Conservation (phyloP, 176 grass and related monocot genomes). For the Rhipidocladum racemiflorum region DNA sequence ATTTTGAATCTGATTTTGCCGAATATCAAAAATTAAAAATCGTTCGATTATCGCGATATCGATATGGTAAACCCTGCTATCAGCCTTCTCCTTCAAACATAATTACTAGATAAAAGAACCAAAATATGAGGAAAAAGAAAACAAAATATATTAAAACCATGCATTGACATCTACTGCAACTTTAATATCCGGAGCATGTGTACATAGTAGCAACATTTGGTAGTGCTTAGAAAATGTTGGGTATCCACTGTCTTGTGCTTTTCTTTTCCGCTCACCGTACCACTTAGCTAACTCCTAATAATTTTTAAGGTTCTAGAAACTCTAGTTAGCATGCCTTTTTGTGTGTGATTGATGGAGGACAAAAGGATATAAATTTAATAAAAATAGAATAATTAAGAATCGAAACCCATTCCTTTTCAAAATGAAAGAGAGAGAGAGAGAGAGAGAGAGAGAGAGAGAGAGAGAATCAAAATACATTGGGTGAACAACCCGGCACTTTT, state of each 20-base stretch:
- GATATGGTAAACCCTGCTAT: no score
- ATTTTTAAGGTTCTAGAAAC: background rate
- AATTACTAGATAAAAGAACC: background rate
- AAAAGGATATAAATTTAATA: background rate
- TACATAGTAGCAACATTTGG: background rate
- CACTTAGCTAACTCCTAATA: background rate
- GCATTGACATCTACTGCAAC: background rate
- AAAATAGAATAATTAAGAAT: background rate
- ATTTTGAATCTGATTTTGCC: no score
- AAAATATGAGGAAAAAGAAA: rapidly evolving
- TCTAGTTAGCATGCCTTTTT: background rate
- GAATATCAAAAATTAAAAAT: no score
- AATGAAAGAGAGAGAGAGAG: no score
- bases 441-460: background rate
- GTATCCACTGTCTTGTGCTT: background rate
- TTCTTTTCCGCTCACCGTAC: background rate
- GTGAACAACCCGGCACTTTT: slow-evolving; percentile 8
- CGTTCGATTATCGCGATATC: no score
- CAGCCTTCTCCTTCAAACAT: background rate
- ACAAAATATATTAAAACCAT: background rate
- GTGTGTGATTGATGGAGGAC: background rate
- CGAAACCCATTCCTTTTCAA: background rate
- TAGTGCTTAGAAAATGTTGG: background rate
- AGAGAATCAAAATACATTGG: background rate
- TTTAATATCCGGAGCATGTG: background rate